Percentiles rank a stretch among this genome's conserved stretches.
phyloP scores from a whole-genome alignment of 2,329 filamentous ascomycete species.

The Epichloe typhina region DNA sequence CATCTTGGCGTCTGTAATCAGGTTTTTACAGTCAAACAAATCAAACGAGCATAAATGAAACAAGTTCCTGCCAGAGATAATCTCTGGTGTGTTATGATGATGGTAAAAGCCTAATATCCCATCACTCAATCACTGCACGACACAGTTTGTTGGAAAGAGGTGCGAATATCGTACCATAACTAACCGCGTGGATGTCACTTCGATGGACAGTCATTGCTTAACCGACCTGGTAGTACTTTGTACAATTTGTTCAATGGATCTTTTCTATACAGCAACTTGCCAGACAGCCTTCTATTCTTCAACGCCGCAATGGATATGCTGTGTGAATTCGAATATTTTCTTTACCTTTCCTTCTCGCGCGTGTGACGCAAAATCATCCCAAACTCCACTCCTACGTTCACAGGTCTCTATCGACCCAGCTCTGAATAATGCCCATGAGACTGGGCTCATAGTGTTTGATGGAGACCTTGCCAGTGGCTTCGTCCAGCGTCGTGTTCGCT shows the following conservation, averaged over 20 bases:
- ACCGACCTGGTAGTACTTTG: background rate
- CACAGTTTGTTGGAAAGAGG: too few relatives aligned
- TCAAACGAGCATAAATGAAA: constrained; percentile 29
- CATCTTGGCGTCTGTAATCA: constrained; percentile 54
- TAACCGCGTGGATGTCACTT: too few relatives aligned
- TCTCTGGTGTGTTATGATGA: constrained; percentile 21
- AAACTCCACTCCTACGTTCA: constrained; percentile 14
- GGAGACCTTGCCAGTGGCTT: constrained; percentile 53
- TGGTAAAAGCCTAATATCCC: background rate
- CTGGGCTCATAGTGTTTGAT: constrained; percentile 80
- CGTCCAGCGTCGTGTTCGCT: constrained; percentile 69
- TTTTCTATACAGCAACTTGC: background rate
- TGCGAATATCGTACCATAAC: too few relatives aligned
- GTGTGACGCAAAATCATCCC: background rate
- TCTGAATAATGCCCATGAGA: constrained; percentile 69
- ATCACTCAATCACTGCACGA: too few relatives aligned
- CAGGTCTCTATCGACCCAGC: constrained; percentile 53
- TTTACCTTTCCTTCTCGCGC: background rate
- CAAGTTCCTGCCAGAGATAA: constrained; percentile 3
- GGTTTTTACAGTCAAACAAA: constrained; percentile 48
- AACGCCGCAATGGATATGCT: background rate
- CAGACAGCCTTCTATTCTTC: constrained; percentile 1
- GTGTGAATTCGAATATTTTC: background rate
- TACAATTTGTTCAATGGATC: constrained; percentile 7
- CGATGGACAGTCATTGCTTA: background rate